Conservation (phyloP, 495 filamentous ascomycete species). For the Thozetella sp. region DNA sequence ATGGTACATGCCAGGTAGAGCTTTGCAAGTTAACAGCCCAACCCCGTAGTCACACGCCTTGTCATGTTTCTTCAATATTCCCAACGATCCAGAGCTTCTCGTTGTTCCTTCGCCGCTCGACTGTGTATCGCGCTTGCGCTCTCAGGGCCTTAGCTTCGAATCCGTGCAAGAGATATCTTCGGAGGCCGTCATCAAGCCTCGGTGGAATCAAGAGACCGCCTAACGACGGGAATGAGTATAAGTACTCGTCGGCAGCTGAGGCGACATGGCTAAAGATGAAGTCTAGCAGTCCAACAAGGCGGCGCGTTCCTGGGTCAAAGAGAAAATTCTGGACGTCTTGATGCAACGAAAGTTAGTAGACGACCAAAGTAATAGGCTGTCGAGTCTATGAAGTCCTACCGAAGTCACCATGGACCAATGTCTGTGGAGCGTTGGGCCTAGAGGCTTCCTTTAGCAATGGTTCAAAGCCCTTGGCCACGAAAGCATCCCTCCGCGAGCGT, state of each 20-base stretch:
- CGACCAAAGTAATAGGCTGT: background rate
- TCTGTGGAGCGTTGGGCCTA: background rate
- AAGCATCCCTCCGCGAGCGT: slow-evolving; percentile 6
- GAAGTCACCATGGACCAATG: slow-evolving; percentile 13
- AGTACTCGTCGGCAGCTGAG: slow-evolving; percentile 17
- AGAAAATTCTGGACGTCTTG: slow-evolving; percentile 13
- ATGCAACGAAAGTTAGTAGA: background rate
- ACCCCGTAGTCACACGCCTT: too few relatives aligned
- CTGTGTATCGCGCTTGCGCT: too few relatives aligned
- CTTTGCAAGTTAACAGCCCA: too few relatives aligned
- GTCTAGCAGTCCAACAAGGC: slow-evolving; percentile 10
- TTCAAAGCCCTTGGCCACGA: slow-evolving; percentile 3
- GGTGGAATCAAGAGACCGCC: background rate
- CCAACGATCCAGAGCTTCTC: too few relatives aligned
- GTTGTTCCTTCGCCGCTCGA: too few relatives aligned
- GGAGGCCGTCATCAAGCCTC: background rate
- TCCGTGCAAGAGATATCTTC: background rate
- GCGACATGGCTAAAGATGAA: slow-evolving; percentile 15
- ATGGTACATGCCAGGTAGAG: too few relatives aligned
- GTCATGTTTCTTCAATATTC: too few relatives aligned
- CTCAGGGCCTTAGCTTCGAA: background rate
- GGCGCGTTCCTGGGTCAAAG: slow-evolving; percentile 8
- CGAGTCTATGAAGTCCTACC: slow-evolving; percentile 10
- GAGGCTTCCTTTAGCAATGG: slow-evolving; percentile 4
- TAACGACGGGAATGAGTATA: slow-evolving; percentile 12